Evolutionary conservation across 805 yeast genomes (phyloP), one percentile per base, ranked within the genome.

Genomic region (Sugiyamaella americana): DNA sequence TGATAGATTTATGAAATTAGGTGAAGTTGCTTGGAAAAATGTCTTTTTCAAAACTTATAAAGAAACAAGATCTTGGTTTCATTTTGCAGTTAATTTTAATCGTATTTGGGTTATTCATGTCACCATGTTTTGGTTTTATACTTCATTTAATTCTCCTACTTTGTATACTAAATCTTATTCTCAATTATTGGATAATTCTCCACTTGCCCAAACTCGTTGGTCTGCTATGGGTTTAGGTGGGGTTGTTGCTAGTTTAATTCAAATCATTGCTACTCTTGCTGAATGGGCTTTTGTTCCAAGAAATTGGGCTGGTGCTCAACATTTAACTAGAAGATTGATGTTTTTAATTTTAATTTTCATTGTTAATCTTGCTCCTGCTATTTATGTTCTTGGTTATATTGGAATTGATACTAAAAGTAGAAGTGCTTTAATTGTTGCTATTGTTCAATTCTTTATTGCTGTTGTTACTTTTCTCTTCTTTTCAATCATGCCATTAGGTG

Each of bases 301-400:
- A 70, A 79, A 83, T 58, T 93, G 98, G 98, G 95, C 98, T 30
- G 98, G 99, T 69, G 97, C 98, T 66, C 98, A 91, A 72, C 96
- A 86, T 66, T 77, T 93, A 63, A 72, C 87, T 34, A 87, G 96
- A 70, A 83, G 98, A 65, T 74, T 93, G 59, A 63, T 82, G 73
- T 84, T 89, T 64, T 68, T 91, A 64, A 56, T 82, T 46, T 55
- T 78, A 44, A 78, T 88, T 56, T 72, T 88, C 48, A 73, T 71
- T 45, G 59, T 82, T 52, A 93, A 91, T 68, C 72, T 91, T 62
- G 94, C 82, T 57, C 95, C 98, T 34, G 79, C 87, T 26, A 79
- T 87, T 47, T 93, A 86, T 62, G 82, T 89, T 35, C 87, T 87
- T 67, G 69, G 66, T 0, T 54, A 64, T 22, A 56, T 64, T 30